Percentiles rank a stretch among this genome's conserved stretches.
Conservation (phyloP, 108 stramenopile genomes). For the Craspedostauros australis region DNA sequence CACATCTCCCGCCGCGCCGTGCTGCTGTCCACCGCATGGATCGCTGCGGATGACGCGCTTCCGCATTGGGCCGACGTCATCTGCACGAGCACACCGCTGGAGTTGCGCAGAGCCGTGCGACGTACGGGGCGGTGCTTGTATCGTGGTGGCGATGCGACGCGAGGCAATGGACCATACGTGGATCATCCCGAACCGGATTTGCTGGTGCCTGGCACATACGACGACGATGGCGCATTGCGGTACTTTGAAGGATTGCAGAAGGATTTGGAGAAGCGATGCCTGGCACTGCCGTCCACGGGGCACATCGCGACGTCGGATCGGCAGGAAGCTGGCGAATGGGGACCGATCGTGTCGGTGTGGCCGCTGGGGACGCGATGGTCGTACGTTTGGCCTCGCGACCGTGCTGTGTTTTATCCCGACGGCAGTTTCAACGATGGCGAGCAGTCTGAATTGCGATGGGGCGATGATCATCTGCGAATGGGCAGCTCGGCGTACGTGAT, state of each 20-base stretch:
- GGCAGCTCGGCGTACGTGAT: neutral
- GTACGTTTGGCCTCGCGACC: slow-evolving; percentile 20
- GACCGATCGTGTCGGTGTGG: slow-evolving; percentile 25
- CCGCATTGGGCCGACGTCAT: too few species aligned
- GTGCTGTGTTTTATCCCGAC: slow-evolving; percentile 7
- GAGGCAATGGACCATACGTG: neutral
- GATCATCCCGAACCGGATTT: slow-evolving; percentile 18
- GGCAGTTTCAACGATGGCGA: neutral
- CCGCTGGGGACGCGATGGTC: slow-evolving; percentile 16
- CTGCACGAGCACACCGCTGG: slow-evolving; percentile 11
- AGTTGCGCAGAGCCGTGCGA: slow-evolving; percentile 7
- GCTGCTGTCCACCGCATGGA: too few species aligned
- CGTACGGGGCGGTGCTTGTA: slow-evolving; percentile 14
- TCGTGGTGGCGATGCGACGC: slow-evolving; percentile 4
- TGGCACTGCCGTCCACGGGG: slow-evolving; percentile 25
- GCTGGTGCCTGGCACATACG: slow-evolving; percentile 25
- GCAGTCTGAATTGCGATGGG: neutral
- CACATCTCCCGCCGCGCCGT: too few species aligned
- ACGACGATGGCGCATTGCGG: slow-evolving; percentile 10
- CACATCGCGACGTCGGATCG: slow-evolving; percentile 29
- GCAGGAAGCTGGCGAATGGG: slow-evolving; percentile 23
- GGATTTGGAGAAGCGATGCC: neutral
- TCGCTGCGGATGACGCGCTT: too few species aligned
- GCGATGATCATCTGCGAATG: neutral
- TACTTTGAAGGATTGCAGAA: slow-evolving; percentile 24